phyloP scores from a whole-genome alignment of 768 basidiomycete genomes.

The Mycena albidolilacea region DNA sequence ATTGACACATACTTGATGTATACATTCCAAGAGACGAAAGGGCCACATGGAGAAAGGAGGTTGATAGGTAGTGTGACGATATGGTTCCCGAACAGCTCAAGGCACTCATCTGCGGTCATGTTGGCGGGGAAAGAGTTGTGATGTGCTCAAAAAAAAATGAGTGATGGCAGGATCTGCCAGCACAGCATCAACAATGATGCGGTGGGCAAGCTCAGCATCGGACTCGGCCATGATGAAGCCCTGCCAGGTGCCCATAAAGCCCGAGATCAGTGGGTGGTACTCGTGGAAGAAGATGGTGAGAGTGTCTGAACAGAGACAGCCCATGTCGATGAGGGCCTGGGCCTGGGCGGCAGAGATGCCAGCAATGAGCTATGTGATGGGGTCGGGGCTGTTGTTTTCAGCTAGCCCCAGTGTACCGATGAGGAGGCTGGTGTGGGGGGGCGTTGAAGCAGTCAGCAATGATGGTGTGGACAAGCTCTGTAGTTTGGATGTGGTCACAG shows the following conservation, averaged over 20 bases:
- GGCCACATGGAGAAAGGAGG: background rate
- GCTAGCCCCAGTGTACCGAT: no score
- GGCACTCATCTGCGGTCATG: background rate
- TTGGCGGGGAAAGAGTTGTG: background rate
- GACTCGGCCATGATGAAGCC: conserved; percentile 7
- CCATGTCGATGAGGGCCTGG: no score
- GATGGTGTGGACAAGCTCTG: no score
- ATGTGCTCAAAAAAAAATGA: background rate
- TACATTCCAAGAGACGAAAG: conserved; percentile 12
- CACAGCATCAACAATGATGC: background rate
- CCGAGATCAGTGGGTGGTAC: background rate
- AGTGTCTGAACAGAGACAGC: no score
- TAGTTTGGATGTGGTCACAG: no score
- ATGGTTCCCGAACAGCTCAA: background rate
- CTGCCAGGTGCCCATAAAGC: background rate
- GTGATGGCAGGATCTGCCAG: background rate
- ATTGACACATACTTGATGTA: background rate
- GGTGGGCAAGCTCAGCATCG: background rate
- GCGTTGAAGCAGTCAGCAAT: no score
- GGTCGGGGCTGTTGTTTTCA: no score
- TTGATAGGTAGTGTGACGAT: background rate
- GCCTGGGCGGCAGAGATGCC: no score
- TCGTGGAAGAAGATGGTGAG: background rate
- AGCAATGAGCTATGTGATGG: no score
- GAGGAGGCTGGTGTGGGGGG: no score